Evolutionary conservation across 352 stramenopile genomes (phyloP), one percentile per base, ranked within the genome.

Genomic region (Pythium dissotocum): DNA sequence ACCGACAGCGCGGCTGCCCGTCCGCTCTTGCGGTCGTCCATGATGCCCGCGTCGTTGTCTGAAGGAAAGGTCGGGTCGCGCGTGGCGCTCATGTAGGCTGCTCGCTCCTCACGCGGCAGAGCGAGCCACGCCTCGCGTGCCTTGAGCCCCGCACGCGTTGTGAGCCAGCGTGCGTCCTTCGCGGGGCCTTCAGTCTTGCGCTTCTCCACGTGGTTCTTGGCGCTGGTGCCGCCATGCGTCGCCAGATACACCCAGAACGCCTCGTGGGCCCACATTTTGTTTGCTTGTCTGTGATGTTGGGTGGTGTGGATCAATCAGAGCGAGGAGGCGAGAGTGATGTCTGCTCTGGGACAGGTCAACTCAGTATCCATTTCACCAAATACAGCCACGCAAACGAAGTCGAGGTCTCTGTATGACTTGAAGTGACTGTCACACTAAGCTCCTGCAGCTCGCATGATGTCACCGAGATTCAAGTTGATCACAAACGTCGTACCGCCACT

Each of bases 171-270:
- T 0, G 46, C 4, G 46, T 53, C 46, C 18, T 30, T 53, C 6
- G 7, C 46, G 4, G 21, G 2, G n/a, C 46, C 46, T 32, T 53
- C 46, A 0, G 46, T 32, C 46, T 30, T 28, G 46, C 46, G 46
- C 46, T 53, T 53, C 18, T 53, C 18, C 18, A 24, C 46, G 21
- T 32, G 21, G 18, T 30, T 53, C 46, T 32, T 53, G 46, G 46
- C 46, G 46, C 46, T 30, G n/a, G 46, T 53, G 46, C n/a, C 21
- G 46, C 46, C 46, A 24, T 53, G 46, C 21, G 18, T 9, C 46
- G 46, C 46, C 7, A 30, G 46, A 53, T 14, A 53, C 21, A 53
- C 46, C 46, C 46, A 53, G 46, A 53, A 53, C n/a, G n/a, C 46
- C 21, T 53, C 46, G 46, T 32, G 46, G 12, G 46, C 46, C 4